Conservation (phyloP, 257 asterid species). For the Nicotiana undulata region DNA sequence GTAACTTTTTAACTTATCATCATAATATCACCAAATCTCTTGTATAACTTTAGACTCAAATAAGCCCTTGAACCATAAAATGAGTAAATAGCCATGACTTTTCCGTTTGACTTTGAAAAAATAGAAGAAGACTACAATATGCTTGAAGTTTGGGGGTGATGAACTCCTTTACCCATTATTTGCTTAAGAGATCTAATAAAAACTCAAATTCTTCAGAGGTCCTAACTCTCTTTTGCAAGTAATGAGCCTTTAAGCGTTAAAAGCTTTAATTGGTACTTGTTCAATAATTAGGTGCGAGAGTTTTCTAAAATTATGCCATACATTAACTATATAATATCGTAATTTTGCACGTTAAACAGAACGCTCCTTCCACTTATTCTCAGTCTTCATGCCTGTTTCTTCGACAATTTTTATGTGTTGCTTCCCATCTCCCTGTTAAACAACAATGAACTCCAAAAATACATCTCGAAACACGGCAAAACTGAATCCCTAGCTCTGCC, state of each 20-base stretch:
- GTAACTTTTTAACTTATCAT: neutral
- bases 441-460: too few species aligned
- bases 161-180: neutral
- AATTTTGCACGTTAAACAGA: too few species aligned
- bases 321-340: too few species aligned
- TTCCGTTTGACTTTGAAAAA: neutral
- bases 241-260: neutral
- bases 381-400: too few species aligned
- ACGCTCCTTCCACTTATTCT: too few species aligned
- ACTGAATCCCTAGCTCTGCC: too few species aligned
- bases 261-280: too few species aligned
- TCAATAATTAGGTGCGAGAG: too few species aligned
- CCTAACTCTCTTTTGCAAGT: neutral
- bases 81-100: neutral
- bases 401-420: too few species aligned
- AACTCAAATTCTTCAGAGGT: neutral
- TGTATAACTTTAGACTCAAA: neutral
- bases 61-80: neutral
- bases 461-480: too few species aligned
- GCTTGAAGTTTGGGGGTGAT: neutral
- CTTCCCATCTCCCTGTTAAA: too few species aligned
- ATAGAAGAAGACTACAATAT: neutral
- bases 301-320: too few species aligned
- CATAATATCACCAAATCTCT: neutral
- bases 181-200: neutral